Conservation (phyloP, 768 basidiomycete genomes). For the Sporobolomyces pararoseus region DNA sequence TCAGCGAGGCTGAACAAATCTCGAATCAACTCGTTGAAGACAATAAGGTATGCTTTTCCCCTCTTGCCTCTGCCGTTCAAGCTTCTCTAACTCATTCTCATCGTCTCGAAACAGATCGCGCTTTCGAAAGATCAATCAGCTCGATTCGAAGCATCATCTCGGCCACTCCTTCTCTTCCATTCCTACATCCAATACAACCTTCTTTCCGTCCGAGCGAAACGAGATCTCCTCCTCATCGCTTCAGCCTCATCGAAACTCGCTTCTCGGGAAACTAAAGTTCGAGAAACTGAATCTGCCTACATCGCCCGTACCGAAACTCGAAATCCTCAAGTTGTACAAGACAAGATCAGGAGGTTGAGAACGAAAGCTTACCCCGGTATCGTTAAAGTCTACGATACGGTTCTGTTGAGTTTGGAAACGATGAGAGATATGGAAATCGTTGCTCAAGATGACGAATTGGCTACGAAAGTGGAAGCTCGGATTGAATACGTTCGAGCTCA, state of each 20-base stretch:
- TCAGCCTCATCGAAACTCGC: conserved; percentile 43
- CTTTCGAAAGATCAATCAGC: conserved; percentile 44
- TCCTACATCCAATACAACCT: conserved; percentile 83
- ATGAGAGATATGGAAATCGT: conserved; percentile 78
- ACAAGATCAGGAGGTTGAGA: conserved; percentile 58
- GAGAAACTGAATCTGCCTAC: conserved; percentile 31
- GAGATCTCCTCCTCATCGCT: conserved; percentile 75
- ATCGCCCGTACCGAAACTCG: conserved; percentile 40
- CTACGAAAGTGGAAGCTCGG: conserved; percentile 70
- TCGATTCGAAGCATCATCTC: conserved; percentile 40
- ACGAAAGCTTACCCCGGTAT: conserved; percentile 75
- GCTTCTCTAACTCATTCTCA: too few relatives aligned
- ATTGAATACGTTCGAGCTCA: conserved; percentile 59
- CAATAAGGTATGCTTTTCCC: conserved; percentile 56
- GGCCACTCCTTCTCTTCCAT: conserved; percentile 68
- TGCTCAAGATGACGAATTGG: conserved; percentile 79
- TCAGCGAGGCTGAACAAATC: conserved; percentile 86
- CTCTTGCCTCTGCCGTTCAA: neutral
- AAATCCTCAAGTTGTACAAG: conserved; percentile 48
- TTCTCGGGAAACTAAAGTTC: conserved; percentile 31
- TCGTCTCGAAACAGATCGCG: conserved; percentile 26
- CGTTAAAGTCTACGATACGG: conserved; percentile 76
- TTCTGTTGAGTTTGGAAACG: conserved; percentile 77
- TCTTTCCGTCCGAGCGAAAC: conserved; percentile 77
- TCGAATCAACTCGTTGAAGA: conserved; percentile 73